Evolutionary conservation across 805 yeast genomes (phyloP).

Genomic region (Nakazawaea wickerhamii): DNA sequence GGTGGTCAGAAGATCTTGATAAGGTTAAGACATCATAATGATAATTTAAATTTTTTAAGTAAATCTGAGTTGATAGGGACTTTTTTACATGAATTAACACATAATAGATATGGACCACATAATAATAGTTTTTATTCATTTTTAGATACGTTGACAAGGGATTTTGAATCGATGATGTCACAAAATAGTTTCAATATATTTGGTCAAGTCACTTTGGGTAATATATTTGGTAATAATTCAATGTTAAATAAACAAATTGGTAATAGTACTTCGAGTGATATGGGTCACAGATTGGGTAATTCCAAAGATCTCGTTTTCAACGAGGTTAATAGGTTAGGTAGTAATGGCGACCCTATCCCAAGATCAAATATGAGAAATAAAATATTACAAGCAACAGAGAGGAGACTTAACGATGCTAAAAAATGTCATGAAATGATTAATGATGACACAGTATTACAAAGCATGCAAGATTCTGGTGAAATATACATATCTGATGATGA

Average conservation of each 20-base stretch:
- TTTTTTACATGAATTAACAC: constrained; percentile 83
- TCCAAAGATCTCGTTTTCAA: constrained; percentile 36
- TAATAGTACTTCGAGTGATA: constrained; percentile 24
- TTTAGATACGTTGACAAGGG: constrained; percentile 53
- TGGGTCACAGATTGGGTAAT: constrained; percentile 33
- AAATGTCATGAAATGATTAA: constrained; percentile 43
- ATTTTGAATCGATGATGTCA: constrained; percentile 40
- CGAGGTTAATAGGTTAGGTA: constrained; percentile 29
- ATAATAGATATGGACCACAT: constrained; percentile 77
- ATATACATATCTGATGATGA: constrained; percentile 39
- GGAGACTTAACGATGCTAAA: constrained; percentile 47
- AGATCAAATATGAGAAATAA: constrained; percentile 32
- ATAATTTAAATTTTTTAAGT: constrained; percentile 51
- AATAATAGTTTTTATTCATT: constrained; percentile 61
- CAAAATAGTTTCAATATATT: constrained; percentile 38
- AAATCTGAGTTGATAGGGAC: constrained; percentile 70
- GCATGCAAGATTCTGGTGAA: constrained; percentile 22
- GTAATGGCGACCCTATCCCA: not conserved
- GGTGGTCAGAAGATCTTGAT: constrained; percentile 67
- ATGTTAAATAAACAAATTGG: constrained; percentile 15
- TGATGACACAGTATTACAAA: constrained; percentile 16
- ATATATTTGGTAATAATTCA: constrained; percentile 35
- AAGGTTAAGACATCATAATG: constrained; percentile 56
- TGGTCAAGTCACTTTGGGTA: constrained; percentile 45
- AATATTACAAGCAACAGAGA: constrained; percentile 57